These are phyloP conservation scores for Zygoascus bituminiphila DNA, from an alignment of 805 yeast species.

Conservation along the genomic window DNA sequence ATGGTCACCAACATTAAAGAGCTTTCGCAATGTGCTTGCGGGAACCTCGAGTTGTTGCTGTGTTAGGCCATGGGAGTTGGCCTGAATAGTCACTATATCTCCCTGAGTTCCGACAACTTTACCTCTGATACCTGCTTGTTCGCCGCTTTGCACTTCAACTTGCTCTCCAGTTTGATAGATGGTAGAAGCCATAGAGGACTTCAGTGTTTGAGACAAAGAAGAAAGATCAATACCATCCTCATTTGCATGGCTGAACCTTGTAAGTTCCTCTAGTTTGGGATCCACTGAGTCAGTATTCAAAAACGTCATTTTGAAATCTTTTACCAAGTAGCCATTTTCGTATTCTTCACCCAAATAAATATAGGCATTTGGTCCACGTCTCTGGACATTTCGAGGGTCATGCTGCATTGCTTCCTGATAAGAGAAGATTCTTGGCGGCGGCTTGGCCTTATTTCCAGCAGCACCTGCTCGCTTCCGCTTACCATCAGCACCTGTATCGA, in stretches of 20 bases:
- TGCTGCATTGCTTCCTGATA: slow-evolving; percentile 82
- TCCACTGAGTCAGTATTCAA: slow-evolving; percentile 71
- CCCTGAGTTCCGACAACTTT: slow-evolving; percentile 60
- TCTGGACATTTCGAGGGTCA: slow-evolving; percentile 61
- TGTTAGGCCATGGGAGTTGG: slow-evolving; percentile 40
- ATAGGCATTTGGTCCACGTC: slow-evolving; percentile 50
- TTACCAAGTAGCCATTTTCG: slow-evolving; percentile 76
- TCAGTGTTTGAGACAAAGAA: slow-evolving; percentile 78
- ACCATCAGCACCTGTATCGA: slow-evolving; percentile 34
- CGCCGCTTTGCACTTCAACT: slow-evolving; percentile 88
- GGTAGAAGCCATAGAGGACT: slow-evolving; percentile 47
- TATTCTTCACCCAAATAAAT: slow-evolving; percentile 83
- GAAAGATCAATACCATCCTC: slow-evolving; percentile 87
- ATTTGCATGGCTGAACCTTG: slow-evolving; percentile 62
- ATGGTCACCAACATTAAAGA: slow-evolving; percentile 87
- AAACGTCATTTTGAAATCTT: slow-evolving; percentile 76
- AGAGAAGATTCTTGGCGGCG: slow-evolving; percentile 78
- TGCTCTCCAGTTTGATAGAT: slow-evolving; percentile 88
- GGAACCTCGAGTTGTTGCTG: slow-evolving; percentile 72
- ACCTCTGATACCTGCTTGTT: slow-evolving; percentile 85
- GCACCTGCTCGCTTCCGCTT: slow-evolving; percentile 42
- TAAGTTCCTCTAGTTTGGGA: slow-evolving; percentile 84
- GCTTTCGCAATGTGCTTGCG: slow-evolving; percentile 69
- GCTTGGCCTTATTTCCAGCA: slow-evolving; percentile 54
- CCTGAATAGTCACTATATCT: slow-evolving; percentile 48